Evolutionary conservation across 257 asterid species (phyloP).

Genomic region (Leptodermis oblonga): DNA sequence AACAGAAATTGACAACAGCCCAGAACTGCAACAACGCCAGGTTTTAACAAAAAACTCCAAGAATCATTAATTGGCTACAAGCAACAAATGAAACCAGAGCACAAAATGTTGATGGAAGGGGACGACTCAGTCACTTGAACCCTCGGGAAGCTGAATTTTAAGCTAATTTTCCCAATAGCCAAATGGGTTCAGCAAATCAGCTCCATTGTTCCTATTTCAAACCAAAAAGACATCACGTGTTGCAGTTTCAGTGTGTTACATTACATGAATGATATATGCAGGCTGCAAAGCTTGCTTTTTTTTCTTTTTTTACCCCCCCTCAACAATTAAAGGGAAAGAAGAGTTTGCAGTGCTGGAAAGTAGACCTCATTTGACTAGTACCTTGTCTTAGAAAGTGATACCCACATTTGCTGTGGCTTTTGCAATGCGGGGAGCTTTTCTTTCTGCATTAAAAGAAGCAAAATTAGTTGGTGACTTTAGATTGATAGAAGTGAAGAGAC

Average conservation of each 20-base stretch:
- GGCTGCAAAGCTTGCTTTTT: neutral
- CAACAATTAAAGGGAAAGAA: neutral
- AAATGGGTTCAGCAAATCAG: constrained; percentile 23
- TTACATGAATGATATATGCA: constrained; percentile 5
- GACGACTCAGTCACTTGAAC: constrained; percentile 27
- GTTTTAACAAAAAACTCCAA: constrained; percentile 39
- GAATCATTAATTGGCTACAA: constrained; percentile 35
- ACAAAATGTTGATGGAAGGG: constrained; percentile 18
- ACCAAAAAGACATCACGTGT: constrained; percentile 4
- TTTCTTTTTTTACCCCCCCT: neutral
- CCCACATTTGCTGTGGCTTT: constrained; percentile 52
- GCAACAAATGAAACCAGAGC: constrained; percentile 17
- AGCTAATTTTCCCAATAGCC: constrained; percentile 23
- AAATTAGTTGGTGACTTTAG: constrained; percentile 40
- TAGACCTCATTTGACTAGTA: constrained; percentile 32
- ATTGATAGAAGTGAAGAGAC: constrained; percentile 24
- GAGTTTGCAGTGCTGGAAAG: constrained; percentile 20
- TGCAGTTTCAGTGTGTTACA: no score
- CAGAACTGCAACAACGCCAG: constrained; percentile 28
- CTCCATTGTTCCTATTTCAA: constrained; percentile 2
- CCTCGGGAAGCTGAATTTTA: constrained; percentile 29
- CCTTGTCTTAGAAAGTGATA: constrained; percentile 33
- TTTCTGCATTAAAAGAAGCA: constrained; percentile 65
- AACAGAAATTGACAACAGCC: constrained; percentile 41
- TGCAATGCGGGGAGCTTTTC: constrained; percentile 17